A percentile compares a stretch with the other conserved stretches of the same genome.
These are phyloP conservation scores for Euphorbia corollata DNA, from an alignment of 441 rosid species.

Conservation along the genomic window DNA sequence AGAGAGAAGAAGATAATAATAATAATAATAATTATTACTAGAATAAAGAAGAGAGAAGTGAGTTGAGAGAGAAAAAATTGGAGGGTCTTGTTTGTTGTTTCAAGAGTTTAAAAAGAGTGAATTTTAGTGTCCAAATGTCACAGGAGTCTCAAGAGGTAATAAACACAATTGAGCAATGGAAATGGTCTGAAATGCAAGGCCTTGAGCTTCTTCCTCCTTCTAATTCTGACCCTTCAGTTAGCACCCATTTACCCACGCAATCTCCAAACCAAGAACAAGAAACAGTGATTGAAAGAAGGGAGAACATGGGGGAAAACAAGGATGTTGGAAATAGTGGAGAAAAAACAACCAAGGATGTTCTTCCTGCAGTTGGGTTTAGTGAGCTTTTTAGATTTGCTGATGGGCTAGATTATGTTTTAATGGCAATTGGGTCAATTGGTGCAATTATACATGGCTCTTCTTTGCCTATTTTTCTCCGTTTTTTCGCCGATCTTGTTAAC, in stretches of 20 bases:
- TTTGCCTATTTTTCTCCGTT: slow-evolving; percentile 82
- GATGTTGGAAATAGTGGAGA: slow-evolving; percentile 23
- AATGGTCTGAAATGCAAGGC: slow-evolving; percentile 98
- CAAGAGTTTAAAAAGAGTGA: slow-evolving; percentile 24
- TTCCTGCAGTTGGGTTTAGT: slow-evolving; percentile 54
- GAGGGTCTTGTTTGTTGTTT: slow-evolving; percentile 23
- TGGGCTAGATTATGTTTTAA: slow-evolving; percentile 78
- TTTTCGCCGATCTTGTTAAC: slow-evolving; percentile 98
- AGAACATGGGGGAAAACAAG: background rate
- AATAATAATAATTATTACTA: too few relatives aligned
- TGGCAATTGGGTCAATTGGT: slow-evolving; percentile 94
- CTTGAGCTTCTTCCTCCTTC: slow-evolving; percentile 68
- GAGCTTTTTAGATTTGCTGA: slow-evolving; percentile 98
- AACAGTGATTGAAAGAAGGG: too few relatives aligned
- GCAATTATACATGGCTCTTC: slow-evolving; percentile 95
- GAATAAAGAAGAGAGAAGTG: slow-evolving; percentile 10
- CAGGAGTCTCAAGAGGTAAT: slow-evolving; percentile 65
- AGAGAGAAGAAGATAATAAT: slow-evolving; percentile 33
- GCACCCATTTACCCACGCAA: slow-evolving; percentile 24
- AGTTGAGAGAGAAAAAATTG: slow-evolving; percentile 16
- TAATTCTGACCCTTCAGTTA: slow-evolving; percentile 25
- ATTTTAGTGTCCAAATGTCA: slow-evolving; percentile 66
- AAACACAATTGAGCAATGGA: slow-evolving; percentile 79
- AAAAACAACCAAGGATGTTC: slow-evolving; percentile 51
- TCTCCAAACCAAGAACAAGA: slow-evolving; percentile 1